Evolutionary conservation across 345 rosid genomes (phyloP), one percentile per base, ranked within the genome.

Genomic region (Noccaea bulbosa): DNA sequence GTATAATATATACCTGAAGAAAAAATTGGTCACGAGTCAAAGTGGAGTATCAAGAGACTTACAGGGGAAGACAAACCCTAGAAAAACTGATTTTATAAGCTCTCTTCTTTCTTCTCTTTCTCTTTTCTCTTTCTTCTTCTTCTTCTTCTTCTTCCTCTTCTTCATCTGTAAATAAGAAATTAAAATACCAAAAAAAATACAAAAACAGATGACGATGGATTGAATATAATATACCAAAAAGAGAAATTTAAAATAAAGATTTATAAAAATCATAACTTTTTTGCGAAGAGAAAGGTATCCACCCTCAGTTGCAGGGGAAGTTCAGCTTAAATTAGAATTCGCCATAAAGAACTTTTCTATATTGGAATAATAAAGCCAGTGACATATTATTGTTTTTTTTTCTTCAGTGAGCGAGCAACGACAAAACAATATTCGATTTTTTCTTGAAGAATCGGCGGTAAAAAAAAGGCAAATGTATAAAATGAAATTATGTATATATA

Each of bases 81-180:
- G 14, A 72, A 27, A 12, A n/a, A 39, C 37, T 39, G 62, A 10
- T 20, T 70, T n/a, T n/a, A 8, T 7, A 65, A 22, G 66, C 35
- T 67, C 54, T 65, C 52, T 65, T 67, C 62, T 73, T 37, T 56
- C 54, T 62, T 37, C 41, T 53, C 10, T 47, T 60, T 22, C 24
- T 57, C 30, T 27, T 2, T 27, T 27, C 30, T 27, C 30, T 27
- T 27, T 8, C 30, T 39, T 10, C 10, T 55, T 37, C 30, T 43
- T 70, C 45, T 35, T 35, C 55, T 61, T 63, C 44, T 40, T n/a
- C 11, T 24, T 70, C 70, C 11, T 60, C 38, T 56, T 79, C 81
- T 59, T 78, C 76, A 43, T 77, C 81, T 73, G 70, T 75, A 55
- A 75, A 75, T 55, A 69, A 69, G 74, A 75, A 69, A 62, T 20